Evolutionary conservation across 2,329 filamentous ascomycete species (phyloP).

Genomic region (Trichoderma polysporum): DNA sequence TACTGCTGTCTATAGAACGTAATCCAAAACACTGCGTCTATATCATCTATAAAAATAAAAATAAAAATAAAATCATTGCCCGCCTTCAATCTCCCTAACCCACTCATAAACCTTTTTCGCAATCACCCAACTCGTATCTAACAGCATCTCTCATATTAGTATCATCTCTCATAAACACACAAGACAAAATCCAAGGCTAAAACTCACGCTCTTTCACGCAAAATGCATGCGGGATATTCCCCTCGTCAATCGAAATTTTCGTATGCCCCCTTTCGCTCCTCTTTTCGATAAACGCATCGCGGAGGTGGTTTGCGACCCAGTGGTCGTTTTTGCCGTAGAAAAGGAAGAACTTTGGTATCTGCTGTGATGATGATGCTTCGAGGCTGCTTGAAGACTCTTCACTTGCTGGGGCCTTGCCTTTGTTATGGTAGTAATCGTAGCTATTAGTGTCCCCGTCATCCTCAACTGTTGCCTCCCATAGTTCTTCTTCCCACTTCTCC

Average conservation of each 20-base stretch:
- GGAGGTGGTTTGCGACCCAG: constrained; percentile 58
- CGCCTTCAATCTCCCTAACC: constrained; percentile 32
- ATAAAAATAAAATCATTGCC: neutral
- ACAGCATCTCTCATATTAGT: constrained; percentile 8
- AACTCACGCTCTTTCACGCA: constrained; percentile 45
- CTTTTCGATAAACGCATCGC: constrained; percentile 56
- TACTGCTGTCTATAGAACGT: neutral
- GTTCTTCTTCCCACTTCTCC: constrained; percentile 58
- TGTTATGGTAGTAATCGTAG: neutral
- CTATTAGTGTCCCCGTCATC: constrained; percentile 10
- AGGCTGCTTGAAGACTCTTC: neutral
- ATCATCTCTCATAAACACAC: neutral
- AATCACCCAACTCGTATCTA: constrained; percentile 32
- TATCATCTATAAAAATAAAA: neutral
- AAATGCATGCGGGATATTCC: constrained; percentile 59
- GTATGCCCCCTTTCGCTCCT: constrained; percentile 43
- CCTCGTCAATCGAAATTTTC: constrained; percentile 55
- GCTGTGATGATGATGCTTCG: neutral
- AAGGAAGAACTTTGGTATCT: constrained; percentile 53
- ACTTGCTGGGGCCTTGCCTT: neutral
- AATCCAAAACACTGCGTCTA: neutral
- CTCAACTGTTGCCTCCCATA: constrained; percentile 49
- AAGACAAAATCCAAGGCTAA: neutral
- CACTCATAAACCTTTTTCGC: constrained; percentile 33
- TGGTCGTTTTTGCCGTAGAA: constrained; percentile 61